These are phyloP conservation scores for Fragilariopsis cylindrus DNA, from an alignment of 108 stramenopile species.

Conservation along the genomic window DNA sequence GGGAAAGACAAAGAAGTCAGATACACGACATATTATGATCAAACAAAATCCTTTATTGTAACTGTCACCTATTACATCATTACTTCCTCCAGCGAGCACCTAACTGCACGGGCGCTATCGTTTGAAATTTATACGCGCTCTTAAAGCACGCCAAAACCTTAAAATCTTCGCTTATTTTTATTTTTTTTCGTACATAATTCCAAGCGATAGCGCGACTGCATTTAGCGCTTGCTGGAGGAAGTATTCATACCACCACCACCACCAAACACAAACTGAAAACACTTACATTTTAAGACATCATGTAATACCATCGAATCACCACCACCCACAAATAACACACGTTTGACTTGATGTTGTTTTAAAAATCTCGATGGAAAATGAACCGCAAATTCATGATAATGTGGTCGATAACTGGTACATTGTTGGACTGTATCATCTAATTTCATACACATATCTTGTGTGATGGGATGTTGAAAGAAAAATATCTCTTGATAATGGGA, in stretches of 20 bases:
- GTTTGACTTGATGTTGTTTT: slow-evolving; percentile 48
- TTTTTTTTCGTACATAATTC: too few species aligned
- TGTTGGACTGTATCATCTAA: slow-evolving; percentile 67
- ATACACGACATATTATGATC: not conserved
- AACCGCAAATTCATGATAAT: slow-evolving; percentile 75
- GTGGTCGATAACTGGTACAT: slow-evolving; percentile 66
- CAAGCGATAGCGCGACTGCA: not conserved
- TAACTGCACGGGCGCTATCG: too few species aligned
- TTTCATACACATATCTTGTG: slow-evolving; percentile 47
- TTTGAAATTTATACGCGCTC: too few species aligned
- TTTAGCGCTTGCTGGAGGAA: too few species aligned
- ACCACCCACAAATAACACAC: slow-evolving; percentile 80
- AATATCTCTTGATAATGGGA: slow-evolving; percentile 46
- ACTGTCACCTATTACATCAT: not conserved
- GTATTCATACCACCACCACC: slow-evolving; percentile 40
- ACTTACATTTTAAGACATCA: slow-evolving; percentile 67
- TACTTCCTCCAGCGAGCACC: not conserved
- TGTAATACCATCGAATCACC: slow-evolving; percentile 86
- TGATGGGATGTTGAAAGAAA: slow-evolving; percentile 33
- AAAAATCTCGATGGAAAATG: slow-evolving; percentile 74
- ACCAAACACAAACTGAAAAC: slow-evolving; percentile 20
- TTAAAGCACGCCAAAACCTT: too few species aligned
- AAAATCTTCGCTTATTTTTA: too few species aligned
- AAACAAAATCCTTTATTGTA: not conserved
- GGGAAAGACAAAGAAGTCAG: not conserved